Conservation (phyloP, 768 basidiomycete genomes). For the Phylloporus arenicola region DNA sequence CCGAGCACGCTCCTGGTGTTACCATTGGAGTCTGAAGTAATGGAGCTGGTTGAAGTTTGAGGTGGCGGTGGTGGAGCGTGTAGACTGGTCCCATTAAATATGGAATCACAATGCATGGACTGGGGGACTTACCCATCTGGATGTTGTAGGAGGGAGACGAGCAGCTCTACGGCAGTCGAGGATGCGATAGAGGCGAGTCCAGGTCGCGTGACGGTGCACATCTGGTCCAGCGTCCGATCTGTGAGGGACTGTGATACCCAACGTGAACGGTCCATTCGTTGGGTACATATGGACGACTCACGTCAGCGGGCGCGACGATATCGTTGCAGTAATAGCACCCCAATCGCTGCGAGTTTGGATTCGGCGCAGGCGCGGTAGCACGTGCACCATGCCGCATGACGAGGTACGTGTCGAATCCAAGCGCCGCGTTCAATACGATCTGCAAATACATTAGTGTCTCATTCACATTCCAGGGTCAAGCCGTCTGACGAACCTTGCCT, state of each 20-base stretch:
- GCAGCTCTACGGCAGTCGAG: slow-evolving; percentile 87
- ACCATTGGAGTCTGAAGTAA: slow-evolving; percentile 3
- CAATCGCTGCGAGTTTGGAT: slow-evolving; percentile 37
- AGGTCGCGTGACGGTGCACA: slow-evolving; percentile 97
- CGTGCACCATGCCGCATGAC: slow-evolving; percentile 94
- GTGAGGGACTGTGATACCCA: slow-evolving; percentile 49
- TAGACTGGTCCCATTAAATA: slow-evolving; percentile 32
- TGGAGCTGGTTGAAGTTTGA: slow-evolving; percentile 14
- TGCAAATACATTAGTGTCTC: slow-evolving; percentile 22
- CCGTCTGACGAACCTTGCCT: slow-evolving; percentile 46
- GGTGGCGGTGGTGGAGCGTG: slow-evolving; percentile 70
- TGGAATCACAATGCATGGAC: background rate
- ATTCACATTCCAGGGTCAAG: background rate
- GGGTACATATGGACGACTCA: slow-evolving; percentile 32
- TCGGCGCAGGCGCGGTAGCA: slow-evolving; percentile 17
- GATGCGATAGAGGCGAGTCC: slow-evolving; percentile 91
- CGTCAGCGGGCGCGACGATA: slow-evolving; percentile 93
- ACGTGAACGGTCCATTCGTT: background rate
- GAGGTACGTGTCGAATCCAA: slow-evolving; percentile 93
- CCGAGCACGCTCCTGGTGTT: slow-evolving; percentile 61
- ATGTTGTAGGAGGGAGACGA: slow-evolving; percentile 86
- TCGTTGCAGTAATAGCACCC: slow-evolving; percentile 99
- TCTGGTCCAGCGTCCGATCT: slow-evolving; percentile 94
- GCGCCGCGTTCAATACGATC: slow-evolving; percentile 90
- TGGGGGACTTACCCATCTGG: slow-evolving; percentile 61